phyloP scores from a whole-genome alignment of 257 asterid species.

The Nemophila menziesii region DNA sequence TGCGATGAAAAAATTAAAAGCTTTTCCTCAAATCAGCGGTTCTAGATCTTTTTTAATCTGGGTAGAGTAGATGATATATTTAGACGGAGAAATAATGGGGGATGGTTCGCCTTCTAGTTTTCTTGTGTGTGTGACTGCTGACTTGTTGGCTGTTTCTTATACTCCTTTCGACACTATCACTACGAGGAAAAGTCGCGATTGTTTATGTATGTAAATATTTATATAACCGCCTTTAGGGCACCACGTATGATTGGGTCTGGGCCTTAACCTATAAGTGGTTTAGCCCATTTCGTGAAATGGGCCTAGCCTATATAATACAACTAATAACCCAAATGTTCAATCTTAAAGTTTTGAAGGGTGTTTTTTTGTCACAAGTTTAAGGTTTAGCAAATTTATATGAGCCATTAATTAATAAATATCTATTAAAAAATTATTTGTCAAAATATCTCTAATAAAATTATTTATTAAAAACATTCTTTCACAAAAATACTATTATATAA shows the following conservation, averaged over 20 bases:
- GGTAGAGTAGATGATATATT: not conserved
- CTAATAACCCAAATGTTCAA: too few relatives aligned
- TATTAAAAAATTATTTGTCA: too few relatives aligned
- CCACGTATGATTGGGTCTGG: not conserved
- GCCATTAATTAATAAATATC: too few relatives aligned
- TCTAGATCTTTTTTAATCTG: not conserved
- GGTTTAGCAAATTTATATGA: too few relatives aligned
- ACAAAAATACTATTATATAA: too few relatives aligned
- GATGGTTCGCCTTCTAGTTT: not conserved
- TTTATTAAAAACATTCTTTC: too few relatives aligned
- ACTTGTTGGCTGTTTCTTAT: not conserved
- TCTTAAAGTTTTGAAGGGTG: too few relatives aligned
- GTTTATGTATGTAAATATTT: not conserved
- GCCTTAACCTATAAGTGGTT: not conserved
- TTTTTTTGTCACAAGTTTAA: too few relatives aligned
- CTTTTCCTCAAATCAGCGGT: too few relatives aligned
- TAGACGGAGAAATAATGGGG: not conserved
- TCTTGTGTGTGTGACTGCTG: not conserved
- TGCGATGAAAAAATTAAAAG: not conserved
- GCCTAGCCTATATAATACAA: not conserved
- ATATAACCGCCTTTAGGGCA: slow-evolving; percentile 1
- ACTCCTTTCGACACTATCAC: not conserved
- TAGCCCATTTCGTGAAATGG: not conserved
- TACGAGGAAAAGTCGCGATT: not conserved
- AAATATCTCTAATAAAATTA: too few relatives aligned